A percentile compares a stretch with the other conserved stretches of the same genome.
Evolutionary conservation across 1,139 yeast species (phyloP).

Genomic region (Saccharomyces hybrid): DNA sequence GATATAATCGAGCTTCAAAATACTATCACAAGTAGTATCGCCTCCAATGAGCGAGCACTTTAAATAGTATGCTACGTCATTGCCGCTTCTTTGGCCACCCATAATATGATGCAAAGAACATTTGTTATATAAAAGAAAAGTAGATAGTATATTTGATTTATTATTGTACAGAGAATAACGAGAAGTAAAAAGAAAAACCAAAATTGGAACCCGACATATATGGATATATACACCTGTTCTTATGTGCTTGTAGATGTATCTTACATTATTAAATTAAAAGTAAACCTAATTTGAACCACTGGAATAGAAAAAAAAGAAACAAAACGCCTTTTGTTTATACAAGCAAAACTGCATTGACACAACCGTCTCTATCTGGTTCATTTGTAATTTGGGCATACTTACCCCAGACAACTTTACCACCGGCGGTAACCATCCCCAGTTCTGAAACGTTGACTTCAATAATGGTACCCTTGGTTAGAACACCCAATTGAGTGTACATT

Average conservation of each 20-base stretch:
- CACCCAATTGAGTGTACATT: slow-evolving; percentile 97
- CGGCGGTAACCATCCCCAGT: slow-evolving; percentile 95
- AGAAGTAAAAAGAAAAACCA: background rate
- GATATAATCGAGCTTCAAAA: background rate
- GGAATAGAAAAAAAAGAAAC: background rate
- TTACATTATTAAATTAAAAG: background rate
- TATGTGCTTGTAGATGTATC: background rate
- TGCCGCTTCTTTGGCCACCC: background rate
- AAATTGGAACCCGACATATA: background rate
- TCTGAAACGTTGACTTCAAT: slow-evolving; percentile 97
- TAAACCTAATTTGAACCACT: background rate
- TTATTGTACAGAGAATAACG: background rate
- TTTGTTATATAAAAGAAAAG: background rate
- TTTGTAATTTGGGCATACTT: slow-evolving; percentile 98
- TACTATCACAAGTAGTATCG: no score
- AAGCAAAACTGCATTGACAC: slow-evolving; percentile 92
- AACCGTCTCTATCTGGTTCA: slow-evolving; percentile 99
- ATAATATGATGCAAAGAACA: background rate
- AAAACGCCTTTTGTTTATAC: slow-evolving; percentile 38
- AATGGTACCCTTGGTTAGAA: slow-evolving; percentile 94
- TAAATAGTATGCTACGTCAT: no score
- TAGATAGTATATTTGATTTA: no score
- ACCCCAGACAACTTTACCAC: slow-evolving; percentile 99
- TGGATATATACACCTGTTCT: background rate
- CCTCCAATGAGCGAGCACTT: no score